Base-by-base conservation (phyloP, 345 rosid species). In the Kernera saxatilis region DNA sequence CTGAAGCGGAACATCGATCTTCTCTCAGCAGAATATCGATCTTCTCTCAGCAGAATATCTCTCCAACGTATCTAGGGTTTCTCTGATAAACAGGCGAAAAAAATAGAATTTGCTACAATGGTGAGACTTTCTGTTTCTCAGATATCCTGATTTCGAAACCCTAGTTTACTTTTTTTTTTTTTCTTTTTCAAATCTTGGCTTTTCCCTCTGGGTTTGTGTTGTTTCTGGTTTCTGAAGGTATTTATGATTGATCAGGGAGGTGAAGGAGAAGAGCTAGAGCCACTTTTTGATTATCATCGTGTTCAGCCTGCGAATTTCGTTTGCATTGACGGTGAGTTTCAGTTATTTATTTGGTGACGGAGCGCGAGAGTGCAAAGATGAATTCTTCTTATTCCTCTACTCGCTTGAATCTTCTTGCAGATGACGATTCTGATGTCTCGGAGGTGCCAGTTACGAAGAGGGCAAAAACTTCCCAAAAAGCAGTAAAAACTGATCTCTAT, bases 281-380 rank as follows among this genome's bases (percentile, higher is more conserved):
- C 91, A 12, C 78, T 90, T 66, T 90, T 90, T 69, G 88, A 87
- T 76, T 90, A 90, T 72, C 72, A 27, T 48, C 91, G 96, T 14
- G 96, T 90, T 62, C 91, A 87, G 81, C 96, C 88, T 1, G 3
- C 29, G 37, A 67, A 75, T 73, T 30, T 87, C 56, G 60, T 84
- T 44, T 63, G 27, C 64, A 50, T 87, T 23, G 92, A 86, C 18
- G 93, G 89, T 84, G 49, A 76, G 43, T 53, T 62, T 55, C 26
- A 7, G 3, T 53, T 22, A 8, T 53, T 44, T 3, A n/a, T n/a
- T 77, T 18, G 11, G 27, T 46, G 37, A 45, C 4, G 33, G 27
- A 36, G 59, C 25, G 35, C 27, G 23, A 43, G 12, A 0, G 3
- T 35, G 10, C 14, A 8, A 19, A 27, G 9, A 10, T 58, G 36